Evolutionary conservation across 371 early-diverging fungal genomes (phyloP).

Genomic region (Rhizomucor pusillus): DNA sequence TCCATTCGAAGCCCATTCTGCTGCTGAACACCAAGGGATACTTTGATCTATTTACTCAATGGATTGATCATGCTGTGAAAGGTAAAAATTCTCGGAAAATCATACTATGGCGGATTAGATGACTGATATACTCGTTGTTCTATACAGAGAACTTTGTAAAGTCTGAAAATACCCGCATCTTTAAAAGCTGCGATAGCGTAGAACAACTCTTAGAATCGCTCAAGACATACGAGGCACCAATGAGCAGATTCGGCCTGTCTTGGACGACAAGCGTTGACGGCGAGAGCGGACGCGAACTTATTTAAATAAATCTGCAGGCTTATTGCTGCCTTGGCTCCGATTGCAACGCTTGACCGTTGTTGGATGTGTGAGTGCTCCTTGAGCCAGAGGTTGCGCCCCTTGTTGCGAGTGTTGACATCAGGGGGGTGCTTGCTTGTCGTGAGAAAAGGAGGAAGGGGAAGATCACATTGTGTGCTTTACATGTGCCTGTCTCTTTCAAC

Average conservation of each 20-base stretch:
- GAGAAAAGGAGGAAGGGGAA: no score
- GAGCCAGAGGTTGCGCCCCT: no score
- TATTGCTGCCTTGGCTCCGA: no score
- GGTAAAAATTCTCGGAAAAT: constrained; percentile 33
- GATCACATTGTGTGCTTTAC: no score
- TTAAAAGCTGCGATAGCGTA: constrained; percentile 59
- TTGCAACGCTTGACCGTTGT: no score
- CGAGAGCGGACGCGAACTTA: constrained; percentile 14
- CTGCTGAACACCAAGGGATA: constrained; percentile 74
- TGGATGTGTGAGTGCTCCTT: no score
- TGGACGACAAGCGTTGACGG: constrained; percentile 40
- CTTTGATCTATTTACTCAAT: constrained; percentile 64
- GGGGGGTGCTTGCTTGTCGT: no score
- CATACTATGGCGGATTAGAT: no score
- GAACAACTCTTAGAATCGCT: constrained; percentile 58
- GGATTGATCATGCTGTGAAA: constrained; percentile 58
- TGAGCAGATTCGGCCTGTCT: constrained; percentile 48
- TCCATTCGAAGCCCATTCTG: constrained; percentile 76
- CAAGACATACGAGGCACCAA: constrained; percentile 54
- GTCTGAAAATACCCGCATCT: constrained; percentile 42
- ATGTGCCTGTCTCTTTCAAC: no score
- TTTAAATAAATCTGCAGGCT: constrained; percentile 11
- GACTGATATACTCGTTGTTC: constrained; percentile 1
- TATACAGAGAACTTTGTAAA: constrained; percentile 58
- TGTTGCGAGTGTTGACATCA: no score